These are phyloP conservation scores for Tephrocybe sp. DNA, from an alignment of 768 basidiomycete species.

Conservation along the genomic window DNA sequence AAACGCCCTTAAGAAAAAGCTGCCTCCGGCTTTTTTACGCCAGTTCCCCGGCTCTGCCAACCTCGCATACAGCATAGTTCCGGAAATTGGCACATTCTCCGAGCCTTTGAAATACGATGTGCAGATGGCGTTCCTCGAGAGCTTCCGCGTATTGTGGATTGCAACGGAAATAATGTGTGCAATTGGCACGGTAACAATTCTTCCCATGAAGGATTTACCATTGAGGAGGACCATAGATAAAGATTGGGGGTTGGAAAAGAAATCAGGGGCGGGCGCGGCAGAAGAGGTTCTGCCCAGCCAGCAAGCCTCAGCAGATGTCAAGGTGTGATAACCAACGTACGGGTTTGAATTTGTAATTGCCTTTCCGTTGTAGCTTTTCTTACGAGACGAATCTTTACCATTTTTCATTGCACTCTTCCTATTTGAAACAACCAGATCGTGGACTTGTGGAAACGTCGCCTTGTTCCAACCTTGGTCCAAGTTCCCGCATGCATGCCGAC, in stretches of 20 bases:
- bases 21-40: slow-evolving; percentile 38
- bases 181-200: slow-evolving; percentile 1
- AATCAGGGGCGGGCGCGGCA: too few relatives aligned
- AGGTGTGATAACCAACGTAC: too few relatives aligned
- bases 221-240: slow-evolving; percentile 10
- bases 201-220: slow-evolving; percentile 8
- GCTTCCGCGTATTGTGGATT: slow-evolving; percentile 16
- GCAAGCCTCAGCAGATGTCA: too few relatives aligned
- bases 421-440: too few relatives aligned
- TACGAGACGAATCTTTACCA: too few relatives aligned
- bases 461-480: too few relatives aligned
- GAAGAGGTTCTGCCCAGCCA: too few relatives aligned
- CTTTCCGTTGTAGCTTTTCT: too few relatives aligned
- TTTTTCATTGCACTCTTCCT: too few relatives aligned
- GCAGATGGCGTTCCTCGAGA: slow-evolving; percentile 12
- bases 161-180: slow-evolving; percentile 11
- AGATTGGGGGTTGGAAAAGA: slow-evolving; percentile 7
- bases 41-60: slow-evolving; percentile 37
- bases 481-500: too few relatives aligned
- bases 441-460: too few relatives aligned
- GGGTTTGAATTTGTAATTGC: too few relatives aligned
- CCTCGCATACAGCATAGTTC: slow-evolving; percentile 47
- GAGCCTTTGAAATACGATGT: slow-evolving; percentile 24
- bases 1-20: slow-evolving; percentile 41
- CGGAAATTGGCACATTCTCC: slow-evolving; percentile 33